These are phyloP conservation scores for Bassia scoparia DNA, from an alignment of 148 eudicot genomes.

Conservation along the genomic window DNA sequence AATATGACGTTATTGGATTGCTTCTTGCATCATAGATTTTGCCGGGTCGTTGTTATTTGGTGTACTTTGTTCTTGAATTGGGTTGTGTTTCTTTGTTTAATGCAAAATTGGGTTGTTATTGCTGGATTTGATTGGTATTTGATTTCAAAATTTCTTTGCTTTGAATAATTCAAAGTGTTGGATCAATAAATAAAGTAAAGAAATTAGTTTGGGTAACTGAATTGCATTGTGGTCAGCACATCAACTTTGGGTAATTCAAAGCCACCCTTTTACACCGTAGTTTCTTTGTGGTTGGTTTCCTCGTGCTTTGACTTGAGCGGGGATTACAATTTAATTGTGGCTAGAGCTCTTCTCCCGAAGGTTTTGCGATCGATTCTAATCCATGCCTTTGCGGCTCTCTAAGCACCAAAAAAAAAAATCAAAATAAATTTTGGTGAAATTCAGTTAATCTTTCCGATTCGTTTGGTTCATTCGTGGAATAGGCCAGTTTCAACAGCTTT, in stretches of 20 bases:
- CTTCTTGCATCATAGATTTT: not conserved
- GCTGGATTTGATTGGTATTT: conserved; percentile 7
- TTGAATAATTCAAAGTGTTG: not conserved
- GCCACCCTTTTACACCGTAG: not conserved
- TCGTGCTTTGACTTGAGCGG: not conserved
- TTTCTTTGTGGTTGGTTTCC: too few species aligned
- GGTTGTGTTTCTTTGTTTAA: not conserved
- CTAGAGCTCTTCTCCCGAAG: too few species aligned
- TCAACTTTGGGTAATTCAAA: not conserved
- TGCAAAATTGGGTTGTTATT: not conserved
- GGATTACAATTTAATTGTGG: not conserved
- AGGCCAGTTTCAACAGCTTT: not conserved
- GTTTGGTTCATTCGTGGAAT: not conserved
- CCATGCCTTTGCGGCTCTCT: too few species aligned
- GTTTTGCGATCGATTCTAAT: too few species aligned
- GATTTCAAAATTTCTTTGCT: not conserved
- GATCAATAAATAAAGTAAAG: not conserved
- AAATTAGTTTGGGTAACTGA: not conserved
- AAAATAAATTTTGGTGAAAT: too few species aligned
- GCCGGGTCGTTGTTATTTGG: not conserved
- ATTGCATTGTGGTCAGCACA: not conserved
- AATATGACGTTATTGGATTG: not conserved
- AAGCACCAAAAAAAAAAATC: too few species aligned
- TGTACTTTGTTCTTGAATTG: not conserved
- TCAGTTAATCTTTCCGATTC: not conserved